Base-by-base conservation (phyloP, 257 asterid genomes). In the Cynanchum wilfordii region DNA sequence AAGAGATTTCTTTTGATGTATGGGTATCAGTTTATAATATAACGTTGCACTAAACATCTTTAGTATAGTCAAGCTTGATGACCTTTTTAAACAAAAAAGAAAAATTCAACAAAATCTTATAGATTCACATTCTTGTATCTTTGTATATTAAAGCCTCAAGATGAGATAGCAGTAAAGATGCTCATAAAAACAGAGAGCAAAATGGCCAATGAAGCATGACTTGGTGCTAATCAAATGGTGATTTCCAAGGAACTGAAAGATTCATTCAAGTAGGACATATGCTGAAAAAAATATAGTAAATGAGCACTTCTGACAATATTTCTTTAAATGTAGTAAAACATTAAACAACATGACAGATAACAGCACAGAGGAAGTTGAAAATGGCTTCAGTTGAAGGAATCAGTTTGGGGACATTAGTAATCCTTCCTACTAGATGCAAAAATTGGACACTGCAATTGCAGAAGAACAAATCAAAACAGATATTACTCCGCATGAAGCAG, bases 401-500 rank as follows among this genome's bases (percentile, higher is more conserved):
- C 45, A 50, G 30, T 4, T 50, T 29, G 47, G 17, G 52, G 7
- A 11, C 13, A 24, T 20, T 9, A 25, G 51, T 60, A 30, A 51
- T 30, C 36, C 36, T 33, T 33, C 36, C 10, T 30, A 17, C 4
- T 25, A 30, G 59, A 57, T 68, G 63, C 25, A 20, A 56, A 40
- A 68, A 55, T 3, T 45, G 38, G 20, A 59, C 27, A 0, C 15
- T 19, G 44, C 2, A 47, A 60, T 29, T 42, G 10, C 10, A 7
- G 20, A 16, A 20, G 1, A 13, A 22, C 2, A 5, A n/a, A 68
- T 54, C 20, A 38, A 30, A 70, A 69, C 38, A 11, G 8, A 77
- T 66, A 74, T 24, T 79, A 40, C 83, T 63, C 97, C 96, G 91
- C 97, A 52, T 87, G 89, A 12, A 93, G 85, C 79, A 91, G 80